Conservation (phyloP, 805 yeast species). For the Candida quercuum region DNA sequence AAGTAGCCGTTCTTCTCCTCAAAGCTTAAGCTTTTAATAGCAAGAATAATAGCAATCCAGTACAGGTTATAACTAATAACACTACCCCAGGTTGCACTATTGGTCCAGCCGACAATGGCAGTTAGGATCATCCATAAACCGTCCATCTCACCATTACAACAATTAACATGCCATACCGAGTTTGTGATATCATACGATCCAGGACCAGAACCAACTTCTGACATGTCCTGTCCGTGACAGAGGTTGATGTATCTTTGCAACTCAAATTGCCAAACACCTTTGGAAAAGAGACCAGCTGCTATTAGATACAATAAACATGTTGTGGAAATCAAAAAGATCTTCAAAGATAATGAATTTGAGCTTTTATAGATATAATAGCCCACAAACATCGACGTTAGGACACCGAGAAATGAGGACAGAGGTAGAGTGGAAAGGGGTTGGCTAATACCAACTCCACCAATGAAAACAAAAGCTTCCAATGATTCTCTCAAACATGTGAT, state of each 20-base stretch:
- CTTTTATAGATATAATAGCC: slow-evolving; percentile 69
- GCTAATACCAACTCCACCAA: slow-evolving; percentile 82
- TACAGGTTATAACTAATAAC: slow-evolving; percentile 65
- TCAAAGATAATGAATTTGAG: slow-evolving; percentile 75
- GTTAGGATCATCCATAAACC: slow-evolving; percentile 90
- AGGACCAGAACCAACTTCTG: slow-evolving; percentile 89
- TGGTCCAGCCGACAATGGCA: slow-evolving; percentile 91
- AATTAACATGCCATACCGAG: slow-evolving; percentile 91
- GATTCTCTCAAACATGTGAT: slow-evolving; percentile 88
- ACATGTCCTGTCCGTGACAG: slow-evolving; percentile 79
- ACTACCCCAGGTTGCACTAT: slow-evolving; percentile 87
- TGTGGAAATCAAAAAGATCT: slow-evolving; percentile 65
- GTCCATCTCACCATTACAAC: slow-evolving; percentile 90
- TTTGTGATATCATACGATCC: slow-evolving; percentile 80
- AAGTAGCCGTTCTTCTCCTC: slow-evolving; percentile 57
- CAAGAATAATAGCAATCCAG: slow-evolving; percentile 50
- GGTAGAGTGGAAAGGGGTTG: slow-evolving; percentile 65
- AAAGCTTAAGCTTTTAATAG: slow-evolving; percentile 39
- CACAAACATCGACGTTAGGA: slow-evolving; percentile 50
- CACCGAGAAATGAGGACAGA: slow-evolving; percentile 55
- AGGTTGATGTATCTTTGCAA: slow-evolving; percentile 65
- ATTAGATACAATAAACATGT: slow-evolving; percentile 80
- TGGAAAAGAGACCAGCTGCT: slow-evolving; percentile 80
- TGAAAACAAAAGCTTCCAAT: slow-evolving; percentile 83
- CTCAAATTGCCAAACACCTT: slow-evolving; percentile 90